Base-by-base conservation (phyloP, 495 filamentous ascomycete species). In the Aspergillus haitiensis region DNA sequence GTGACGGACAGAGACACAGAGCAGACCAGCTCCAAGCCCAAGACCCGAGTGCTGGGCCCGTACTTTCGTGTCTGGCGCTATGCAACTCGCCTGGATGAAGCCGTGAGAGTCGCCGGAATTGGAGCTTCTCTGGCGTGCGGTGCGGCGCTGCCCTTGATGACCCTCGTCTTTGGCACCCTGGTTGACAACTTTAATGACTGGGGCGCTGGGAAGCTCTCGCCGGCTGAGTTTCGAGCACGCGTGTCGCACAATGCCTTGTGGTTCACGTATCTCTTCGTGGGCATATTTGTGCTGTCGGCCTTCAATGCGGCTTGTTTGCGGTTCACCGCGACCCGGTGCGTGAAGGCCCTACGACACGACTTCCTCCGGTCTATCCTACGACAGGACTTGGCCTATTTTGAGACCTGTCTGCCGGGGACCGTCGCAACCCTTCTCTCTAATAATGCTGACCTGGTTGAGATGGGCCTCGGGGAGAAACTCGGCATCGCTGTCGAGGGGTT, bases 41-140 rank as follows among this genome's bases (percentile, higher is more conserved):
- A 40, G n/a, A 40, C 37, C 37, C 5, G 37, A 10, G 37, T n/a
- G 11, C 37, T 40, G 9, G 37, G 37, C 37, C 37, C 37, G 11
- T 40, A 40, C 37, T 40, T 40, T n/a, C 37, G 37, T 7, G 37
- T 40, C 7, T 40, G 37, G 37, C 45, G 42, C 6, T 69, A 69
- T 57, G 60, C 64, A 3, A 60, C 63, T 51, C 45, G 37, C 16
- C 32, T 51, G 3, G 56, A 50, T 31, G 55, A 55, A 53, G 8
- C 51, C 9, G 36, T 69, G 18, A 62, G 64, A 46, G 16, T 67
- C 6, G 65, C 72, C 12, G 71, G 81, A 4, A 54, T 75, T 5
- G n/a, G 74, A 11, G 73, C 74, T 1, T 78, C 80, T 1, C 75
- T 84, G 56, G 79, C 75, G 3, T 72, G 77, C 11, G 82, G 82